Conservation (phyloP, 2,329 filamentous ascomycete genomes). For the Ophiocordyceps camponoti-floridani region DNA sequence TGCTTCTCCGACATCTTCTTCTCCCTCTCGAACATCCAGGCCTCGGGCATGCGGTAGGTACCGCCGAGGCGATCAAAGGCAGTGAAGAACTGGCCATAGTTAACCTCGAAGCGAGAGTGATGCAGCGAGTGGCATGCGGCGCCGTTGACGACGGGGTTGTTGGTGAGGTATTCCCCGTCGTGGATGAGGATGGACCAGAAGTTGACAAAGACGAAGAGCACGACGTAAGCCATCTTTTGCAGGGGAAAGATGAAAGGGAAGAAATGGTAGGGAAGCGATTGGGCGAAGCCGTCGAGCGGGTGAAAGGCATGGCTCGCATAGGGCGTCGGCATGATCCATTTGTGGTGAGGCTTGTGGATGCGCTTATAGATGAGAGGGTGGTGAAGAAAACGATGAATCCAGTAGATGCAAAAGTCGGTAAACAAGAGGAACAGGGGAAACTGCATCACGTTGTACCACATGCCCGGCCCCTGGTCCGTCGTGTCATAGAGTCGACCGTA, state of each 20-base stretch:
- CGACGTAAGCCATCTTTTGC: constrained; percentile 76
- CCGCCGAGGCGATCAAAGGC: constrained; percentile 78
- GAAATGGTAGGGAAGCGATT: constrained; percentile 81
- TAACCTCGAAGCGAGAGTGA: constrained; percentile 42
- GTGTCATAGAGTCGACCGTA: constrained; percentile 76
- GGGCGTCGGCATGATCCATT: constrained; percentile 97
- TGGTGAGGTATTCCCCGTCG: constrained; percentile 84
- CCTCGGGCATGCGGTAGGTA: constrained; percentile 73
- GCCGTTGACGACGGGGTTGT: constrained; percentile 83
- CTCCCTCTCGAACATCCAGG: constrained; percentile 68
- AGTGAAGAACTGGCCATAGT: constrained; percentile 90
- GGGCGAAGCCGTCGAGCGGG: constrained; percentile 76
- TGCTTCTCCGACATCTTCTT: constrained; percentile 68
- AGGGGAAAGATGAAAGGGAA: constrained; percentile 88
- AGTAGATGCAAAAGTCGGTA: constrained; percentile 82
- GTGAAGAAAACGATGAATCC: constrained; percentile 76
- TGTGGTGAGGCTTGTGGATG: constrained; percentile 95
- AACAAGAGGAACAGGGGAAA: constrained; percentile 79
- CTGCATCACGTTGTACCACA: constrained; percentile 64
- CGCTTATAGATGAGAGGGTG: constrained; percentile 62
- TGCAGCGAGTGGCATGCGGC: constrained; percentile 75
- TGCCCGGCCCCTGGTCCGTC: constrained; percentile 55
- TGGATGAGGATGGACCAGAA: constrained; percentile 95
- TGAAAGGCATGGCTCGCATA: constrained; percentile 91
- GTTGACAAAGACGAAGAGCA: constrained; percentile 82